Percentiles rank a stretch among this genome's conserved stretches.
These are phyloP conservation scores for Lichtheimia hyalospora DNA, from an alignment of 371 early-diverging fungal genomes.

Conservation along the genomic window DNA sequence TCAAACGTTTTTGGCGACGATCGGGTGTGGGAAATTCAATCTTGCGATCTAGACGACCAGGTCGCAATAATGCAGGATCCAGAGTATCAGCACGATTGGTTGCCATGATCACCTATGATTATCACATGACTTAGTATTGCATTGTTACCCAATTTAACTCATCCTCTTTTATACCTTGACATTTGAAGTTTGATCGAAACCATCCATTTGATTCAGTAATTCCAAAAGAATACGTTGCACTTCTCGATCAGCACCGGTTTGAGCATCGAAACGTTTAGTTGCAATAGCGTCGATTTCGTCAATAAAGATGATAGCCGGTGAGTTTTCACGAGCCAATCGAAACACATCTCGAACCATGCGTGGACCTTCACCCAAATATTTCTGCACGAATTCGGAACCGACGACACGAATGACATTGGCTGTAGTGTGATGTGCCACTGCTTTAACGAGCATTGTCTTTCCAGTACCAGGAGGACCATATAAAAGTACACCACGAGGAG, in stretches of 20 bases:
- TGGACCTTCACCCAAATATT: conserved; percentile 99
- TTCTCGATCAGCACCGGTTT: conserved; percentile 99
- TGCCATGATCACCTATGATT: conserved; percentile 98
- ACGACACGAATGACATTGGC: conserved; percentile 99
- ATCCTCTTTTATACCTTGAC: conserved; percentile 74
- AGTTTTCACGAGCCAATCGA: conserved; percentile 97
- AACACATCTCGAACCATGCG: conserved; percentile 99
- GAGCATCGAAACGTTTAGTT: conserved; percentile 99
- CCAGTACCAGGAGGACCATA: conserved; percentile 99
- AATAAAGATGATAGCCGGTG: conserved; percentile 99
- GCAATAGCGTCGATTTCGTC: conserved; percentile 99
- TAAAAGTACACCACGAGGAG: conserved; percentile 95
- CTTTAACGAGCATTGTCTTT: conserved; percentile 99
- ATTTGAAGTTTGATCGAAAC: conserved; percentile 98
- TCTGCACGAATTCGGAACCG: conserved; percentile 99
- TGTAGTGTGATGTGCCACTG: conserved; percentile 99
- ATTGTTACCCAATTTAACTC: not conserved
- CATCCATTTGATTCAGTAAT: conserved; percentile 99
- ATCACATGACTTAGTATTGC: not conserved
- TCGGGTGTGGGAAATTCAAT: conserved; percentile 99
- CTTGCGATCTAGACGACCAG: conserved; percentile 99
- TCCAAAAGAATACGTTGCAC: conserved; percentile 99
- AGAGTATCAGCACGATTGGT: conserved; percentile 99
- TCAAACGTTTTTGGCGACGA: conserved; percentile 98
- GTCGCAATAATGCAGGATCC: conserved; percentile 99